Conservation (phyloP, 306 rosid species). For the Trichosanthes cucumerina region DNA sequence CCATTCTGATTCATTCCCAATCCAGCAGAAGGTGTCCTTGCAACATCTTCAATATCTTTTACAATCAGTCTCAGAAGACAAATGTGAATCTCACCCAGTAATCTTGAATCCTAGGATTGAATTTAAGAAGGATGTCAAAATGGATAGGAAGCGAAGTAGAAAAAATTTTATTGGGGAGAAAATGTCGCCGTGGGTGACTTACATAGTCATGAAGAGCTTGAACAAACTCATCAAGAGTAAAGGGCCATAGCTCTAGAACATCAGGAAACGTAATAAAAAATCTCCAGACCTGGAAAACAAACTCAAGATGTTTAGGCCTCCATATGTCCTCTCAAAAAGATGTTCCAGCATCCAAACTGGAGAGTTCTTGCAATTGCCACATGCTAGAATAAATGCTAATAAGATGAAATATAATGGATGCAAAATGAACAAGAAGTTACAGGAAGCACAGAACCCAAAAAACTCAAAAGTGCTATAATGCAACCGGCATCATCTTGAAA, state of each 20-base stretch:
- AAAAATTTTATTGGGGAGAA: conserved; percentile 5
- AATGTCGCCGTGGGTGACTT: conserved; percentile 24
- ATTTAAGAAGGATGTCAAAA: conserved; percentile 12
- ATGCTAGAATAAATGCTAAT: neutral
- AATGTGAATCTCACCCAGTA: conserved; percentile 89
- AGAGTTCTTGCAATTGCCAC: neutral
- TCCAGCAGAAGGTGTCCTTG: conserved; percentile 86
- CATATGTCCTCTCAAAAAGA: neutral
- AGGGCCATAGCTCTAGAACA: conserved; percentile 90
- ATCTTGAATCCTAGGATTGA: conserved; percentile 83
- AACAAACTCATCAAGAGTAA: conserved; percentile 89
- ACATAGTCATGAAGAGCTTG: conserved; percentile 96
- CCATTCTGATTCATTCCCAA: conserved; percentile 79
- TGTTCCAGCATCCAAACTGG: conserved; percentile 8
- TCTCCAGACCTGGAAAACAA: conserved; percentile 73
- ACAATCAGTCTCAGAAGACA: conserved; percentile 71
- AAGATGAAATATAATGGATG: neutral
- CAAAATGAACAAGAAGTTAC: neutral
- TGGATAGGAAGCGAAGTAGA: neutral
- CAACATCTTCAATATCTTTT: conserved; percentile 98
- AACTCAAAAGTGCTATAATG: neutral
- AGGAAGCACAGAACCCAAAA: neutral
- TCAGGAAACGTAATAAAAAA: conserved; percentile 92
- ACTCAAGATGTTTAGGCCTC: neutral
- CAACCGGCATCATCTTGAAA: neutral